Evolutionary conservation across 1,284 basidiomycete genomes (phyloP).

Genomic region (Cryptococcus wingfieldii): DNA sequence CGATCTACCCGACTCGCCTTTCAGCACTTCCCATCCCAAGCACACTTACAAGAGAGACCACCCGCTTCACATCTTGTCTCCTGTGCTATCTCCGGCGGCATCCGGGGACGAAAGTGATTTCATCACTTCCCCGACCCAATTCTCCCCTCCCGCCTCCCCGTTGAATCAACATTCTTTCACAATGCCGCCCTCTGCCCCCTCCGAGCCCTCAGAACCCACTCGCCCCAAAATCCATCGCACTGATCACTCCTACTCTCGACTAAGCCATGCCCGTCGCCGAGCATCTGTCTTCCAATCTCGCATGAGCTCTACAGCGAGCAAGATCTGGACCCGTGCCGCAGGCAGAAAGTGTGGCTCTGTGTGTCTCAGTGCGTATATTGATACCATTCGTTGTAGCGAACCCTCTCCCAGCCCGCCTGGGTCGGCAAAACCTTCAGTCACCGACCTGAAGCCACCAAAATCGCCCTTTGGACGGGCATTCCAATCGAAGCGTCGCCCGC

Average conservation of each 20-base stretch:
- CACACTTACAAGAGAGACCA: conserved; percentile 8
- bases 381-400: conserved; percentile 28
- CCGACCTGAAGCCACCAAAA: background rate
- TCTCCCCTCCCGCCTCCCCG: conserved; percentile 19
- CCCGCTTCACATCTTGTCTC: conserved; percentile 13
- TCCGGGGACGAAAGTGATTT: no score
- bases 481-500: background rate
- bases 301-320: conserved; percentile 24
- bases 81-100: conserved; percentile 4
- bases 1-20: conserved; percentile 4
- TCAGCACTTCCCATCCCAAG: conserved; percentile 3
- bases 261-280: conserved; percentile 10
- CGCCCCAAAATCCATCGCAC: conserved; percentile 1
- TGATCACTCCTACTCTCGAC: background rate
- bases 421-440: conserved; percentile 10
- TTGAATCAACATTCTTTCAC: conserved; percentile 14
- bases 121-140: conserved; percentile 4
- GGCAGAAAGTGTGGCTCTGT: conserved; percentile 36
- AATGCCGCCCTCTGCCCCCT: conserved; percentile 7
- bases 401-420: conserved; percentile 8
- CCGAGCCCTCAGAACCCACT: background rate
- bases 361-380: conserved; percentile 19
- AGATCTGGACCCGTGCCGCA: conserved; percentile 35
- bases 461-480: background rate
- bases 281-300: conserved; percentile 24